These are phyloP conservation scores for Grosmannia clavigera DNA, from an alignment of 2,329 filamentous ascomycete genomes.

Conservation along the genomic window DNA sequence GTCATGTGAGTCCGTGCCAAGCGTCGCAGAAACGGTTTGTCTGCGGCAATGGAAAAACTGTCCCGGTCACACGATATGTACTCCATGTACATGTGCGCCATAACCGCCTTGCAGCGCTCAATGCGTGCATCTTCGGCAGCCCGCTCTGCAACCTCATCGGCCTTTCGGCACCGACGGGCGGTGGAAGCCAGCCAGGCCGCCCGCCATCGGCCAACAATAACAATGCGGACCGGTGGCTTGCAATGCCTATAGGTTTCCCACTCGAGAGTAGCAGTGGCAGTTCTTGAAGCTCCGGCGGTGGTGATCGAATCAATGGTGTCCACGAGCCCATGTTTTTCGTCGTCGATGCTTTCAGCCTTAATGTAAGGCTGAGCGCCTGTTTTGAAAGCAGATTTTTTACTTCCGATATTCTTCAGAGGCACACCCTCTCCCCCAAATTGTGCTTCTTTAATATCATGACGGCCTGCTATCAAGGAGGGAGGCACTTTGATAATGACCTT, in stretches of 20 bases:
- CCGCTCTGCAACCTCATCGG: background rate
- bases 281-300: background rate
- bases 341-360: too few species aligned
- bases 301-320: background rate
- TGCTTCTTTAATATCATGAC: background rate
- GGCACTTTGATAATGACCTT: background rate
- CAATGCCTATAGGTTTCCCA: too few species aligned
- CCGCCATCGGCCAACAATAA: constrained; percentile 1
- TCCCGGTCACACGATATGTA: background rate
- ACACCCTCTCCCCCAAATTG: background rate
- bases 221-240: background rate
- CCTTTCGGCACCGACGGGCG: background rate
- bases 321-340: background rate
- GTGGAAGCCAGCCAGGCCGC: background rate
- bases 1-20: too few species aligned
- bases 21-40: too few species aligned
- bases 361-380: too few species aligned
- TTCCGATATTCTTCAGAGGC: background rate
- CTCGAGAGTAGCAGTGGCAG: background rate
- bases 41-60: too few species aligned
- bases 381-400: background rate
- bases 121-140: background rate
- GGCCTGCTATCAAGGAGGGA: background rate
- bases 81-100: background rate
- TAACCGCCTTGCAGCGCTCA: background rate